Conservation (phyloP, 257 asterid species). For the Nyctanthes arbortristis region DNA sequence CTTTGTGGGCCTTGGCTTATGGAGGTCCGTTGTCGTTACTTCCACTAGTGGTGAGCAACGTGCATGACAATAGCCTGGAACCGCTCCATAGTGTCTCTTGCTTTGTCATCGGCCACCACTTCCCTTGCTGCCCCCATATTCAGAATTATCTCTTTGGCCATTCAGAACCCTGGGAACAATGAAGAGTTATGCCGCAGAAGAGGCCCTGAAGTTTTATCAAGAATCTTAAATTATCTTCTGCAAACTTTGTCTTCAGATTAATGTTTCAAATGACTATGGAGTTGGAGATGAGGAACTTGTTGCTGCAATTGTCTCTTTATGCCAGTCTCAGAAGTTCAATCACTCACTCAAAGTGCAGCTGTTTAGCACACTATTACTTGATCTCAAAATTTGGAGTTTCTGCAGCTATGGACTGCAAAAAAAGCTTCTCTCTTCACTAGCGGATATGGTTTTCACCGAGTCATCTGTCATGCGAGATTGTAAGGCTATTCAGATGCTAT, state of each 20-base stretch:
- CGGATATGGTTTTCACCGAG: slow-evolving; percentile 97
- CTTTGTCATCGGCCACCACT: slow-evolving; percentile 72
- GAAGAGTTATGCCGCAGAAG: slow-evolving; percentile 85
- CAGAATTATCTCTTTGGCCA: slow-evolving; percentile 88
- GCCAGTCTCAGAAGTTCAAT: slow-evolving; percentile 87
- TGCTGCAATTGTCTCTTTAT: slow-evolving; percentile 80
- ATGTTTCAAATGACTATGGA: slow-evolving; percentile 59
- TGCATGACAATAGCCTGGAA: slow-evolving; percentile 82
- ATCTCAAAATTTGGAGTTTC: slow-evolving; percentile 90
- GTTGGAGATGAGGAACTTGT: slow-evolving; percentile 90
- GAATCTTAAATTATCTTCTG: slow-evolving; percentile 86
- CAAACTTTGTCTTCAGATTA: slow-evolving; percentile 74
- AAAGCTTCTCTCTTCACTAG: slow-evolving; percentile 92
- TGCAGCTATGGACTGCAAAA: slow-evolving; percentile 98
- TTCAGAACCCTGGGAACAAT: slow-evolving; percentile 85
- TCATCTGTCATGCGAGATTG: slow-evolving; percentile 96
- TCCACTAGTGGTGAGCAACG: slow-evolving; percentile 81
- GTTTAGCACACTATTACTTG: slow-evolving; percentile 87
- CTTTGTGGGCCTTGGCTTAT: slow-evolving; percentile 95
- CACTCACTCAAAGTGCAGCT: slow-evolving; percentile 90
- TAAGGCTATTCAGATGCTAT: slow-evolving; percentile 94
- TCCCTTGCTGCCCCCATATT: slow-evolving; percentile 89
- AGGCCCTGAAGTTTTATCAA: slow-evolving; percentile 94
- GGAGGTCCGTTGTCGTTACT: slow-evolving; percentile 96
- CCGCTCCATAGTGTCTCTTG: slow-evolving; percentile 70